Evolutionary conservation across 2,329 filamentous ascomycete genomes (phyloP), one percentile per base, ranked within the genome.

Genomic region (Colletotrichum spaethianum): DNA sequence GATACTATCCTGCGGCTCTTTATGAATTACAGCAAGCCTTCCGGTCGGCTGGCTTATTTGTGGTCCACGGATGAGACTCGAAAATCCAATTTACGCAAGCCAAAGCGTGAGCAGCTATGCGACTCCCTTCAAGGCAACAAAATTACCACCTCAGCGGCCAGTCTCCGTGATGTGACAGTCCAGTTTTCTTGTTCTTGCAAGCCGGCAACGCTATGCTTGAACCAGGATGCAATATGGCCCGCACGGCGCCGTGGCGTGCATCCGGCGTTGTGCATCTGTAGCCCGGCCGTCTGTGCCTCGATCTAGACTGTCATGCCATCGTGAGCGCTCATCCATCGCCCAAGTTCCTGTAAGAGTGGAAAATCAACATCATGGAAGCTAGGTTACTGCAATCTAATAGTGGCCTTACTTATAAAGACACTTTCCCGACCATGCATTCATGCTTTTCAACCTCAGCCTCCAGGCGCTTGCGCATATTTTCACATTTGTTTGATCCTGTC

Each of bases 211-310:
- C 42, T 42, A 50, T 48, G 12, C 31, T 9, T 40, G 52, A 31
- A 48, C 16, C 12, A 36, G 33, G 8, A 11, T 36, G 2, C 11
- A 2, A 2, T 36, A 9, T 11, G 33, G 33, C 33, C 33, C 7
- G 33, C 33, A 36, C 33, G 33, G 33, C 33, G 33, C 53, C 53
- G 44, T 53, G 52, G 66, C 66, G 66, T 16, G 52, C 53, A 7
- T 65, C 67, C 61, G 67, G 61, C 52, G 61, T 70, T 60, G 61
- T n/a, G 53, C 52, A 44, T 69, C 50, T 40, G 31, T 18, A 14
- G 31, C 20, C 66, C 40, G 52, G 14, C 23, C 50, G 60, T 57
- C 33, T 11, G 5, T 11, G 52, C 16, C 18, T 23, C 55, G 1
- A 16, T 52, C 44, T 36, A 53, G 36, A 33, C 33, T 60, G 28